Percentiles rank a stretch among this genome's conserved stretches.
Evolutionary conservation across 2,329 filamentous ascomycete genomes (phyloP).

Genomic region (Plenodomus lindquistii): DNA sequence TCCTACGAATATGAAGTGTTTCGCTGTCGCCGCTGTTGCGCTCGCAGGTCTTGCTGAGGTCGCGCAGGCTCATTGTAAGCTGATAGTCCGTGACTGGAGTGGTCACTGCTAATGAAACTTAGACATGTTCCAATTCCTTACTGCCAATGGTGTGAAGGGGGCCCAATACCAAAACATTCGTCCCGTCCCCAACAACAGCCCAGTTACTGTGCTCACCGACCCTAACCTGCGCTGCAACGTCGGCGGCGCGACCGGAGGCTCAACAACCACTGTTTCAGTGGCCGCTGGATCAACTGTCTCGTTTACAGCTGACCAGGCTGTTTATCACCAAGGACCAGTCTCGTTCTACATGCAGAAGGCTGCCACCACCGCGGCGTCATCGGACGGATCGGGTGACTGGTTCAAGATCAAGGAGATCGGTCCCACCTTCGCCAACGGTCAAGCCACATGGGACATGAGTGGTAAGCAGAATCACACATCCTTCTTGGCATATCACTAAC

Average conservation of each 20-base stretch:
- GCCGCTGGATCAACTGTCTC: slow-evolving; percentile 40
- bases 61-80: slow-evolving; percentile 43
- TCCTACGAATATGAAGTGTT: slow-evolving; percentile 37
- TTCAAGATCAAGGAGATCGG: slow-evolving; percentile 48
- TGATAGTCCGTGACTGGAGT: neutral
- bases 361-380: slow-evolving; percentile 28
- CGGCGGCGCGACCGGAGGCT: slow-evolving; percentile 29
- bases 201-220: slow-evolving; percentile 37
- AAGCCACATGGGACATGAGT: slow-evolving; percentile 39
- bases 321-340: slow-evolving; percentile 46
- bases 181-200: slow-evolving; percentile 45
- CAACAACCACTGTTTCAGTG: slow-evolving; percentile 40
- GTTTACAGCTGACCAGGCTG: slow-evolving; percentile 42
- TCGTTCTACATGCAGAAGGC: slow-evolving; percentile 46
- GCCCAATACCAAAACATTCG: slow-evolving; percentile 42
- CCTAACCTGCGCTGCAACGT: slow-evolving; percentile 45
- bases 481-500: slow-evolving; percentile 10
- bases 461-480: slow-evolving; percentile 17
- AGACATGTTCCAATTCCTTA: slow-evolving; percentile 46
- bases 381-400: slow-evolving; percentile 46
- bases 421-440: slow-evolving; percentile 39
- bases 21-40: slow-evolving; percentile 36
- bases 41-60: slow-evolving; percentile 40
- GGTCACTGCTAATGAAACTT: slow-evolving; percentile 8
- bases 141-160: slow-evolving; percentile 42